Percentiles rank a stretch among this genome's conserved stretches.
Evolutionary conservation across 768 basidiomycete genomes (phyloP).

Genomic region (Kwoniella sp.): DNA sequence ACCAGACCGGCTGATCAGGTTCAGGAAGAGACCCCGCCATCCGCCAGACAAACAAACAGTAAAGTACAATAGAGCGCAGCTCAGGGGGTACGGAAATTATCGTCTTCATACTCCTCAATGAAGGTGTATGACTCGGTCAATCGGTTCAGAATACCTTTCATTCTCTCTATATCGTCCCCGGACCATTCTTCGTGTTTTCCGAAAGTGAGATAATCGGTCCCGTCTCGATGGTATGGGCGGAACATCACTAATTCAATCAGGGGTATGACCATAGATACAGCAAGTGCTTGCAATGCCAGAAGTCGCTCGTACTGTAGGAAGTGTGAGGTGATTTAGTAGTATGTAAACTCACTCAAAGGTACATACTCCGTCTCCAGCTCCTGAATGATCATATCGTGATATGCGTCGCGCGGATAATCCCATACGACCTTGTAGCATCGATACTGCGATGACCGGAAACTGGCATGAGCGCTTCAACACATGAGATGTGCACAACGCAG

Average conservation of each 20-base stretch:
- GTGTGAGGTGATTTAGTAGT: too few relatives aligned
- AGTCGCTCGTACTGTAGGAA: too few relatives aligned
- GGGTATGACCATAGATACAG: too few relatives aligned
- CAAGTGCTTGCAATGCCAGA: too few relatives aligned
- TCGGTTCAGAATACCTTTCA: slow-evolving; percentile 1
- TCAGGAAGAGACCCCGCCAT: too few relatives aligned
- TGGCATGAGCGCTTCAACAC: too few relatives aligned
- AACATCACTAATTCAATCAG: slow-evolving; percentile 8
- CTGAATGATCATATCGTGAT: slow-evolving; percentile 2
- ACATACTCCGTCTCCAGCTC: neutral
- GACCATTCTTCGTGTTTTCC: neutral
- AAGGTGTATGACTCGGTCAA: slow-evolving; percentile 3
- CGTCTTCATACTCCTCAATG: slow-evolving; percentile 1
- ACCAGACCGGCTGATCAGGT: too few relatives aligned
- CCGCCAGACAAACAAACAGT: too few relatives aligned
- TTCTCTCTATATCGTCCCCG: neutral
- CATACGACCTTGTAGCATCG: slow-evolving; percentile 2
- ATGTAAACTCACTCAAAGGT: neutral
- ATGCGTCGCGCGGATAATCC: neutral
- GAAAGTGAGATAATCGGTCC: neutral
- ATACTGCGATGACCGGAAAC: neutral
- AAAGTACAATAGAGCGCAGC: too few relatives aligned
- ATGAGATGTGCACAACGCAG: too few relatives aligned
- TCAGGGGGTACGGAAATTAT: slow-evolving; percentile 1
- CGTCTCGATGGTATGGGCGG: neutral